Conservation (phyloP, 2,329 filamentous ascomycete species). For the Chaetomium sp. region DNA sequence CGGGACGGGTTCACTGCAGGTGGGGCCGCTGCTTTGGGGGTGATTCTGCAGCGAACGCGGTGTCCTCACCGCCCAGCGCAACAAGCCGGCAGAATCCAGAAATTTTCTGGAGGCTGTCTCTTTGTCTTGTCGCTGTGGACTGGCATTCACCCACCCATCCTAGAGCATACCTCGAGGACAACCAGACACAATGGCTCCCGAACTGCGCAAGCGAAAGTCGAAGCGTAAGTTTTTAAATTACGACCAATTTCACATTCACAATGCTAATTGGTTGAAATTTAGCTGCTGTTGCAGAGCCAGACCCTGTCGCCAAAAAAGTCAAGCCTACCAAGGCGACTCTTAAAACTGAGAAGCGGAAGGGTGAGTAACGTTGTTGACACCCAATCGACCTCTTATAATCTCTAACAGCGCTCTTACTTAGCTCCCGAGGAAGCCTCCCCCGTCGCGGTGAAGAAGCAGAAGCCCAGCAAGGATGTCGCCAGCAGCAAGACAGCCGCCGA, state of each 20-base stretch:
- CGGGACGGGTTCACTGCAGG: neutral
- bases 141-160: neutral
- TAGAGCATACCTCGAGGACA: neutral
- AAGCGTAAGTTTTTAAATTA: conserved; percentile 19
- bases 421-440: conserved; percentile 26
- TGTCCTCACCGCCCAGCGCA: conserved; percentile 15
- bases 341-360: conserved; percentile 26
- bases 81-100: conserved; percentile 21
- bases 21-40: conserved; percentile 1
- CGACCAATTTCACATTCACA: neutral
- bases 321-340: conserved; percentile 18
- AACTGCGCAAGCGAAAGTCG: conserved; percentile 24
- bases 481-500: conserved; percentile 14
- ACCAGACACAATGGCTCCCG: conserved; percentile 23
- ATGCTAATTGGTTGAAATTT: conserved; percentile 11
- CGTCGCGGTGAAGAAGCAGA: conserved; percentile 26
- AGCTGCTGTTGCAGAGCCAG: conserved; percentile 15
- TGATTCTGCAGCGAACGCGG: neutral
- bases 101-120: conserved; percentile 16
- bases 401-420: neutral
- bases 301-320: conserved; percentile 18
- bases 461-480: conserved; percentile 20
- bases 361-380: conserved; percentile 9
- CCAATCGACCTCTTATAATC: neutral
- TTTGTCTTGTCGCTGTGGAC: neutral